phyloP scores from a whole-genome alignment of 345 rosid species.

The Sonneratia caseolaris region DNA sequence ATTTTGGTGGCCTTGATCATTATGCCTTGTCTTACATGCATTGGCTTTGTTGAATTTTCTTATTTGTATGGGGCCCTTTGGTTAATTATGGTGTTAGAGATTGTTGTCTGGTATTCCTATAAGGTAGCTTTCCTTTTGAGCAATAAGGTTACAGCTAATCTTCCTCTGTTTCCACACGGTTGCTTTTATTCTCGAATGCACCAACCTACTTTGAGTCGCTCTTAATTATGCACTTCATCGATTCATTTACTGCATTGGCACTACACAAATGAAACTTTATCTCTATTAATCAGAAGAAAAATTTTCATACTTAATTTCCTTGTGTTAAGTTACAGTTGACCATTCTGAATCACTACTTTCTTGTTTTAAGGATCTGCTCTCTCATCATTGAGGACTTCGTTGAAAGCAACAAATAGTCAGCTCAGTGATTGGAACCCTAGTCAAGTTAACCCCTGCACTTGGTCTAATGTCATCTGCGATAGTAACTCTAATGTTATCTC shows the following conservation, averaged over 20 bases:
- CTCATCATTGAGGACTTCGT: conserved; percentile 36
- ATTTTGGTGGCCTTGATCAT: not conserved
- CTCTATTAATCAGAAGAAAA: not conserved
- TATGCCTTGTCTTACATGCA: not conserved
- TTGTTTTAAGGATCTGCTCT: conserved; percentile 66
- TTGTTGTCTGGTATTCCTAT: not conserved
- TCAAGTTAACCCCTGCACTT: conserved; percentile 88
- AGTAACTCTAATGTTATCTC: conserved; percentile 41
- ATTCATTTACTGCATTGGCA: not conserved
- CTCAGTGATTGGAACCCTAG: conserved; percentile 72
- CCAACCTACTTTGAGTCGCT: not conserved
- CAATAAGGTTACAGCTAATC: not conserved
- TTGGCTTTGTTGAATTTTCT: not conserved
- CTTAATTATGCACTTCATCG: not conserved
- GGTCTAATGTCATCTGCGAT: conserved; percentile 76
- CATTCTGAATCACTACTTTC: conserved; percentile 1
- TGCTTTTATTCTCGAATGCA: not conserved
- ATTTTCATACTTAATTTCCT: not conserved
- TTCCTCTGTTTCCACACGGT: not conserved
- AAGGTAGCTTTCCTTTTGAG: not conserved
- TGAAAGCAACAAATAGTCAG: conserved; percentile 39
- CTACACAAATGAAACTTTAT: not conserved
- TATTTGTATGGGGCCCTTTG: not conserved
- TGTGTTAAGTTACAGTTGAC: not conserved
- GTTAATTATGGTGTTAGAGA: not conserved